phyloP scores from a whole-genome alignment of 768 basidiomycete genomes.

The Tricholoma hemisulphureum region DNA sequence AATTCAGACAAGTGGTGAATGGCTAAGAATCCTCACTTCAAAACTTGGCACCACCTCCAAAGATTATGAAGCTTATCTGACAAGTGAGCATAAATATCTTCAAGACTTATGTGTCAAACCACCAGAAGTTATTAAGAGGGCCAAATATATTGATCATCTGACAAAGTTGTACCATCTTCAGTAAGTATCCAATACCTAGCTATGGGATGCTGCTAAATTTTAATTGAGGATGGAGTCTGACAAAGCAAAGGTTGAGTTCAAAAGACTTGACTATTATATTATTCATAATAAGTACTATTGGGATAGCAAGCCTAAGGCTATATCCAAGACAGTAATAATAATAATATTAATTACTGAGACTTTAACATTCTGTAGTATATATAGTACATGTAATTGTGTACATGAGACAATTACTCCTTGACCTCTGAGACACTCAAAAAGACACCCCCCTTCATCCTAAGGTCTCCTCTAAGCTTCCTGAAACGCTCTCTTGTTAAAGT shows the following conservation, averaged over 20 bases:
- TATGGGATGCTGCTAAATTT: background rate
- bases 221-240: background rate
- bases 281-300: conserved; percentile 12
- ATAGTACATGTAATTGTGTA: no score
- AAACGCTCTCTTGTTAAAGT: no score
- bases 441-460: no score
- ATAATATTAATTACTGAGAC: no score
- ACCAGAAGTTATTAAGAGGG: conserved; percentile 24
- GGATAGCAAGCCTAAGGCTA: no score
- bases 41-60: conserved; percentile 11
- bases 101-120: conserved; percentile 22
- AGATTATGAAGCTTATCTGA: conserved; percentile 19
- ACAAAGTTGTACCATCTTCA: conserved; percentile 13
- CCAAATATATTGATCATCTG: conserved; percentile 32
- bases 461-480: no score
- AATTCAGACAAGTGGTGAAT: conserved; percentile 14
- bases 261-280: background rate
- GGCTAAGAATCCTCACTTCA: conserved; percentile 10
- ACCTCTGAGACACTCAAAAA: no score
- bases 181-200: conserved; percentile 5
- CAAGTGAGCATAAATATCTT: conserved; percentile 26
- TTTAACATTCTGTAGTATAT: no score
- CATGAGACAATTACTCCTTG: no score
- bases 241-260: background rate
- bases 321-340: no score